Evolutionary conservation across 257 asterid species (phyloP), one percentile per base, ranked within the genome.

Genomic region (Lithospermum erythrorhizon): DNA sequence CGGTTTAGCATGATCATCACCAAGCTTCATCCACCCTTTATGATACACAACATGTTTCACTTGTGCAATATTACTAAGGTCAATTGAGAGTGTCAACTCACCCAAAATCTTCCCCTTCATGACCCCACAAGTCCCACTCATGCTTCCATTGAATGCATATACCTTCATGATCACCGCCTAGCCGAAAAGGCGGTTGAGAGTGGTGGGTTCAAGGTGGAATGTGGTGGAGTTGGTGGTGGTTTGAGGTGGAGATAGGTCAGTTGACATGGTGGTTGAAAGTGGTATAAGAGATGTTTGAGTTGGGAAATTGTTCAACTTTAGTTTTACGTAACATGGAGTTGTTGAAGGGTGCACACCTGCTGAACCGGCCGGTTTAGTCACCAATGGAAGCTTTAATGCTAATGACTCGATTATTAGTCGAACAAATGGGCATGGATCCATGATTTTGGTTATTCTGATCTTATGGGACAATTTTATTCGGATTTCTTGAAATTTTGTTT

Each of bases 361-460:
- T 41, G 49, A 58, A 9, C 84, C 78, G 59, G 95, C 78, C 21
- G 85, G 80, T 7, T 73, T 68, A 61, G 80, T 58, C 60, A 86
- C 72, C 19, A 81, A 35, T 14, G 86, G 87, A 53, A 83, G 89
- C 57, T 84, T 83, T 0, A 90, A 70, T 9, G 95, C 83, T 18
- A 90, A 27, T 21, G 97, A 80, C 63, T 90, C 96, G 15, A 90
- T 72, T 25, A 78, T 83, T 15, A 90, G 25, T 15, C 96, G 94
- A 30, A 85, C 89, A 52, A 90, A 90, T 0, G 97, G 97, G 69
- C 96, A 90, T 14, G 97, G 97, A 90, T 90, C 97, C 97, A 90
- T 90, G 45, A 11, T 53, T 29, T 20, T 56, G 20, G 16, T 41
- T 53, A 63, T 68, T 58, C 54, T 58, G n/a, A n/a, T n/a, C n/a